Base-by-base conservation (phyloP, 1,139 yeast genomes). In the Yamadazyma pseudoaaseri region DNA sequence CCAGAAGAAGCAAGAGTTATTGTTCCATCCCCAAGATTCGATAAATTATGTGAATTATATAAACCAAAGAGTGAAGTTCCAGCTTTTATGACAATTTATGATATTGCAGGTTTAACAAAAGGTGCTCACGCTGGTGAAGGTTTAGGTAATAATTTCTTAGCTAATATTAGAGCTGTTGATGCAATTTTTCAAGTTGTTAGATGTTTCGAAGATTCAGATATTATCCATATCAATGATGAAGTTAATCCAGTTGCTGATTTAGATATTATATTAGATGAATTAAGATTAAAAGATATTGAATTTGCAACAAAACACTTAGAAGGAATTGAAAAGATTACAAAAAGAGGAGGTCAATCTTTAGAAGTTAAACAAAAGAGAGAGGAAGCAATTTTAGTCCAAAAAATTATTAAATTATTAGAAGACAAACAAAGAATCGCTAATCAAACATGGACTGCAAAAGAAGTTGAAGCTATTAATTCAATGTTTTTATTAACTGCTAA, bases 121-220 rank as follows among this genome's bases (percentile, higher is more conserved):
- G 97, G 98, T 62, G 98, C 98, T 33, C 82, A 89, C 44, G 82
- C 89, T 36, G 98, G 98, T 68, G 98, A 92, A 66, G 98, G 98
- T 59, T 79, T 92, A 50, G 98, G 98, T 62, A 94, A 92, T 65
- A 95, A 95, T 49, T 92, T 92, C 79, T 81, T 92, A 73, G 85
- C 97, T 49, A 92, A 92, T 65, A 92, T 92, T 54, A 81, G 98
- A 67, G 95, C 98, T 33, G 98, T 92, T 44, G 98, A 92, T 74
- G 96, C 97, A 47, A 81, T 92, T 56, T 92, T 86, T 73, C 98
- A 94, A 69, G 96, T 92, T 49, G 97, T 92, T 38, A 84, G 99
- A 73, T 85, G 95, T 68, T 92, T 92, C 55, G 98, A 92, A 59
- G 98, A 92, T 63, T 94, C 97, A 35, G 99, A 92, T 55, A 92